Evolutionary conservation across 2,329 filamentous ascomycete species (phyloP), one percentile per base, ranked within the genome.

Genomic region (Fusarium sp.): DNA sequence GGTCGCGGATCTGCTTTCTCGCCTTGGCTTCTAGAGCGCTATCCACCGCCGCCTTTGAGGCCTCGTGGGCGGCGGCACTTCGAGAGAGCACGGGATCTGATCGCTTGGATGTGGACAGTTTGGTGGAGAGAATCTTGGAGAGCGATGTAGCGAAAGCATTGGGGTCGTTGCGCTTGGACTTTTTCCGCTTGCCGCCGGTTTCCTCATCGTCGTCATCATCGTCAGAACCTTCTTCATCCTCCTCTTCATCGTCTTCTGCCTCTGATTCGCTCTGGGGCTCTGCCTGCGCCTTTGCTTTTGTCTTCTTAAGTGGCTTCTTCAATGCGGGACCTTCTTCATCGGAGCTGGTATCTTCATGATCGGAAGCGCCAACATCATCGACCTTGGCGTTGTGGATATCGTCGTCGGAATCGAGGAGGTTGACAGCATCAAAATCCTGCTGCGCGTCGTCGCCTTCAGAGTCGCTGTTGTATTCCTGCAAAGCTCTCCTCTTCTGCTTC

Each of bases 81-180:
- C 96, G 92, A 7, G 95, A 92, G 5, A 99, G 88, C n/a, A 99
- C 94, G 0, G 96, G 96, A 80, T 99, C 96, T 63, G 92, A 88
- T 27, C 95, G 93, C 80, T 94, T 94, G 35, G 93, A 89, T 9
- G 90, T 91, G 2, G 95, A 92, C 11, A 98, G 88, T 84, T 98
- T 98, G 58, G 94, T 96, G 64, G 91, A 92, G 51, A 99, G 88
- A 80, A 99, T 98, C 83, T 96, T 97, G 75, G 93, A 93, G 78
- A 99, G 94, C 59, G 95, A 98, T 2, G 92, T 97, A 27, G 96
- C 94, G 82, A 99, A 98, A 61, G 94, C 95, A 72, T 89, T 87
- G 4, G 96, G 95, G 82, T 99, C 96, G 84, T 98, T 97, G 80
- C 95, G 92, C 84, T 98, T 98, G 16, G 92, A 91, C 78, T 91